Percentiles rank a stretch among this genome's conserved stretches.
Evolutionary conservation across 2,329 filamentous ascomycete species (phyloP).

Genomic region (Aspergillus costaricaensis): DNA sequence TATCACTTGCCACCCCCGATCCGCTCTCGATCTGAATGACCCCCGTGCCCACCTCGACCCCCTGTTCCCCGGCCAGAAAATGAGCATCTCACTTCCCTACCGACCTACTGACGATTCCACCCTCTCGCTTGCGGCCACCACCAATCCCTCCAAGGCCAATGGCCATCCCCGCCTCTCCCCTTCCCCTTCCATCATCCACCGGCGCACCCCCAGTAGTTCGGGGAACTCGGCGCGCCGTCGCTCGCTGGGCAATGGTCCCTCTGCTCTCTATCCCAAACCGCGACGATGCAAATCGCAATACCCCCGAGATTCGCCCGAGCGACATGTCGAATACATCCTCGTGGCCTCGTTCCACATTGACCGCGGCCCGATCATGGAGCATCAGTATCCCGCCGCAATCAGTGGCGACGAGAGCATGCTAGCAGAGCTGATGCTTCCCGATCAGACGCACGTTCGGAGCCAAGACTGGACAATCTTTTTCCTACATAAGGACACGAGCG

Average conservation of each 20-base stretch:
- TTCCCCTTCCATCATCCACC: slow-evolving; percentile 59
- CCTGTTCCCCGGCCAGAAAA: slow-evolving; percentile 23
- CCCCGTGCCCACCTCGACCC: background rate
- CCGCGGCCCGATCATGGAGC: slow-evolving; percentile 94
- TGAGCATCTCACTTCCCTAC: slow-evolving; percentile 42
- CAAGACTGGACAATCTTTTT: slow-evolving; percentile 99
- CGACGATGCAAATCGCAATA: slow-evolving; percentile 72
- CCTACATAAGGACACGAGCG: slow-evolving; percentile 88
- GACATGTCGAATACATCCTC: slow-evolving; percentile 98
- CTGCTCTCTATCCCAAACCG: slow-evolving; percentile 46
- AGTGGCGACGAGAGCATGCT: slow-evolving; percentile 98
- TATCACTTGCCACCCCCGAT: slow-evolving; percentile 7
- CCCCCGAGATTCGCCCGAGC: slow-evolving; percentile 71
- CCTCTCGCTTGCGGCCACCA: slow-evolving; percentile 51
- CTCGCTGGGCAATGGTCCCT: slow-evolving; percentile 39
- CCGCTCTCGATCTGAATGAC: slow-evolving; percentile 12
- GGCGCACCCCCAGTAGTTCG: slow-evolving; percentile 52
- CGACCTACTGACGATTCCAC: slow-evolving; percentile 43
- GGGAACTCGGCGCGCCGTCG: slow-evolving; percentile 39
- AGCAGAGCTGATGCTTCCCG: slow-evolving; percentile 95
- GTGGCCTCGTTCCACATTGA: slow-evolving; percentile 98
- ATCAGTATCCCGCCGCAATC: slow-evolving; percentile 92
- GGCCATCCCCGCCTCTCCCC: slow-evolving; percentile 60
- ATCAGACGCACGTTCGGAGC: slow-evolving; percentile 90
- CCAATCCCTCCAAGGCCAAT: slow-evolving; percentile 46